A percentile compares a stretch with the other conserved stretches of the same genome.
These are phyloP conservation scores for Biscogniauxia marginata DNA, from an alignment of 2,329 filamentous ascomycete species.

Conservation along the genomic window DNA sequence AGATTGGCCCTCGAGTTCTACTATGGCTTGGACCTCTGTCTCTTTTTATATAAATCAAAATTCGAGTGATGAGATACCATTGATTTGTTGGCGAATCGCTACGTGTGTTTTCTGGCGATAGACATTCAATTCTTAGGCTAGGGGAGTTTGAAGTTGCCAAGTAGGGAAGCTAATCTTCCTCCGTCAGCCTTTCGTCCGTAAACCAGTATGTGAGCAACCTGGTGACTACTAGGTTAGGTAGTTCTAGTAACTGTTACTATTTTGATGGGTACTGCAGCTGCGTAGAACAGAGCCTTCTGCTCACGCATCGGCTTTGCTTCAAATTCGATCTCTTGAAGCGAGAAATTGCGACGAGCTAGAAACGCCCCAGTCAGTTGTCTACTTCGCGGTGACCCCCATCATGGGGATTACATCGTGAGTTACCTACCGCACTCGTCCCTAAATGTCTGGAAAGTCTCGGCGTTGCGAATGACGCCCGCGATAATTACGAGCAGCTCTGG, in stretches of 20 bases:
- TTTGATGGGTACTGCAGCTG: slow-evolving; percentile 30
- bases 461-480: slow-evolving; percentile 60
- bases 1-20: no score
- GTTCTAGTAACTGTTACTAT: slow-evolving; percentile 24
- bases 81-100: no score
- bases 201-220: neutral
- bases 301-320: slow-evolving; percentile 39
- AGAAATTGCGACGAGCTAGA: slow-evolving; percentile 35
- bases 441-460: slow-evolving; percentile 60
- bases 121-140: no score
- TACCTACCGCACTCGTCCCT: slow-evolving; percentile 56
- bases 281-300: slow-evolving; percentile 48
- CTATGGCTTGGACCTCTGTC: no score
- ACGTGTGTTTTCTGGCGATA: no score
- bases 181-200: no score
- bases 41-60: no score
- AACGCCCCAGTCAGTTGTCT: neutral
- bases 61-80: no score
- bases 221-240: neutral
- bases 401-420: neutral
- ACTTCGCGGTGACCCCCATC: neutral
- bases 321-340: slow-evolving; percentile 39
- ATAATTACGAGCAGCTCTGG: slow-evolving; percentile 53
- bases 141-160: no score
- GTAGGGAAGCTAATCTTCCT: no score